Percentiles rank a stretch among this genome's conserved stretches.
phyloP scores from a whole-genome alignment of 192 early-diverging fungal genomes.

The Pilaira anomala region DNA sequence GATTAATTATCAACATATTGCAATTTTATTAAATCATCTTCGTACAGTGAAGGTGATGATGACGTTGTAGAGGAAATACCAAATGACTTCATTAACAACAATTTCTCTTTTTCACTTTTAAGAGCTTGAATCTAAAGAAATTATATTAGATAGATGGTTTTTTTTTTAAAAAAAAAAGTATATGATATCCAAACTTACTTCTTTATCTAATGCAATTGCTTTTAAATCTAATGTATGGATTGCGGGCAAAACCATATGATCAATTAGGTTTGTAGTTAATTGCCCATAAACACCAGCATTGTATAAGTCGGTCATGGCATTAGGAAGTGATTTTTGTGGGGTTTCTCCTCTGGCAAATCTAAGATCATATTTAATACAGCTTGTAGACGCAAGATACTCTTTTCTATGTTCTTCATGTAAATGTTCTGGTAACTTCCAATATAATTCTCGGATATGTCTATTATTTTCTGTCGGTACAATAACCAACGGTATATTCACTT shows the following conservation, averaged over 20 bases:
- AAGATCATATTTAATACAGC: background rate
- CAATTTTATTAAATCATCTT: background rate
- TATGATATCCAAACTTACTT: constrained; percentile 2
- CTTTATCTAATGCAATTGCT: constrained; percentile 12
- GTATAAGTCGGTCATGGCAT: constrained; percentile 39
- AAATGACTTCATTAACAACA: background rate
- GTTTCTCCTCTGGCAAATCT: background rate
- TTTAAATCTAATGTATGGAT: constrained; percentile 22
- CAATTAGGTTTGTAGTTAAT: constrained; percentile 40
- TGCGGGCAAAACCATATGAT: constrained; percentile 41
- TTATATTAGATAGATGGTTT: no score
- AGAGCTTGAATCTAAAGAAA: background rate
- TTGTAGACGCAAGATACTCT: constrained; percentile 17
- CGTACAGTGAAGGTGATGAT: background rate
- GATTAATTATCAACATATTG: background rate
- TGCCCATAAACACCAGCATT: constrained; percentile 47
- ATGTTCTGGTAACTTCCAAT: constrained; percentile 34
- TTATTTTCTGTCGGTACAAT: background rate
- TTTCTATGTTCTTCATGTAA: constrained; percentile 48
- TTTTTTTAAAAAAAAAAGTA: no score
- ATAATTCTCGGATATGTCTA: constrained; percentile 34
- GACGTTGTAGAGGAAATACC: background rate
- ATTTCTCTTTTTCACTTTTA: background rate
- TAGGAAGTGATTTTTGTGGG: constrained; percentile 22
- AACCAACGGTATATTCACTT: background rate